Evolutionary conservation across 768 basidiomycete species (phyloP), one percentile per base, ranked within the genome.

Genomic region (Leccinum incarnatum): DNA sequence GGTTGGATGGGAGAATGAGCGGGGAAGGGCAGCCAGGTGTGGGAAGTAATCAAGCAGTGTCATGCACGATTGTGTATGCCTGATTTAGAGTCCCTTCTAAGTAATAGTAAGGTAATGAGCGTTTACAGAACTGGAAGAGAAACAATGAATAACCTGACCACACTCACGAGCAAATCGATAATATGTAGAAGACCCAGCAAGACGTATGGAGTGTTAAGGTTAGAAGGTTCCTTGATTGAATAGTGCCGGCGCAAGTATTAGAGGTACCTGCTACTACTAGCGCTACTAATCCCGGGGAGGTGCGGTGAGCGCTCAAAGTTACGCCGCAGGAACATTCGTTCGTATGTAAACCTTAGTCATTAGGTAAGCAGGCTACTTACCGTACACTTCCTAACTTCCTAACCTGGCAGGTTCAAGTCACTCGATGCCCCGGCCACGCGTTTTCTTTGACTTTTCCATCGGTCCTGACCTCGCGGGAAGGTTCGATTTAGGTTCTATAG

Each of bases 361-460:
- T 65, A 66, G 40, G 50, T 67, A 67, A 66, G 55, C n/a, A 27
- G 15, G 14, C 9, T 1, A 15, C 42, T 10, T 15, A 25, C 27
- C 21, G 19, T 21, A 15, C 21, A 8, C 53, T 30, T n/a, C 48
- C 23, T 5, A 49, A 8, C 53, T 30, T n/a, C 48, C 23, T 5
- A 49, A 25, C 14, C 12, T 34, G 32, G 32, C 21, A 47, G 7
- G 45, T 46, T 48, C n/a, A 11, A 45, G 23, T 56, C 8, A 27
- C 15, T 45, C 54, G 40, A 86, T 85, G 83, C 73, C 77, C 49
- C 78, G 76, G 19, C 81, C 86, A 17, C 81, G 90, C 62, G 83
- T 85, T 2, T 91, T 90, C 71, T 77, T 91, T 56, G 88, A 91
- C 67, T 79, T 91, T 67, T 69, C 80, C 17, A 69, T 85, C 53